These are phyloP conservation scores for Caloboletus inedulis DNA, from an alignment of 1,284 basidiomycete genomes.

Conservation along the genomic window DNA sequence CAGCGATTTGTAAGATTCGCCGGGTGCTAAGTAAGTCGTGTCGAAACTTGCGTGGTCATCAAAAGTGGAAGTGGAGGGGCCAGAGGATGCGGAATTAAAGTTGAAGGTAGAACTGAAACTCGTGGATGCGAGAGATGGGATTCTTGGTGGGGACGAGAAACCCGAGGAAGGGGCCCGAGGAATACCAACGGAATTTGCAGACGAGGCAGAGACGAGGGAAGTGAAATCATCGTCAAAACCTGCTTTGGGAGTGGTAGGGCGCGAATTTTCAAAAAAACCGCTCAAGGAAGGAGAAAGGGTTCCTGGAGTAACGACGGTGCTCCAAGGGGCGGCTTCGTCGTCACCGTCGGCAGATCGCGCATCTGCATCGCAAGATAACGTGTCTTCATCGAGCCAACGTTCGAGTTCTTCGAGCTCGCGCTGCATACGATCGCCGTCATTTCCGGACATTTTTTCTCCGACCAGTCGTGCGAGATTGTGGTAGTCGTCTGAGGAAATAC, in stretches of 20 bases:
- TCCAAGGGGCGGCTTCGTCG: constrained; percentile 22
- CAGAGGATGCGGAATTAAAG: constrained; percentile 20
- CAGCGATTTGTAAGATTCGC: constrained; percentile 44
- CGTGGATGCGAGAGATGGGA: constrained; percentile 11
- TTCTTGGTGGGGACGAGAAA: constrained; percentile 11
- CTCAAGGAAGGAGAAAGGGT: constrained; percentile 28
- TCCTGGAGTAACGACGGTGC: constrained; percentile 28
- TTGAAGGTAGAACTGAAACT: constrained; percentile 27
- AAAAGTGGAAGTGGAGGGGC: constrained; percentile 24
- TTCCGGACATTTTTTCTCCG: constrained; percentile 19
- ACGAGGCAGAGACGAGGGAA: constrained; percentile 61
- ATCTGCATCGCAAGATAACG: constrained; percentile 17
- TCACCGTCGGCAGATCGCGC: constrained; percentile 10
- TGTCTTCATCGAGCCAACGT: constrained; percentile 57
- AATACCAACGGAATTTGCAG: constrained; percentile 10
- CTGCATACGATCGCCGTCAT: constrained; percentile 36
- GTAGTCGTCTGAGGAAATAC: constrained; percentile 19
- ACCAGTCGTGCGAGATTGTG: constrained; percentile 23
- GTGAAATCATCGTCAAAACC: constrained; percentile 79
- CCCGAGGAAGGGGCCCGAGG: constrained; percentile 2
- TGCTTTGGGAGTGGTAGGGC: constrained; percentile 25
- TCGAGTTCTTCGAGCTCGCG: constrained; percentile 57
- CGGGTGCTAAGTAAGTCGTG: constrained; percentile 16
- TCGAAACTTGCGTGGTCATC: constrained; percentile 20
- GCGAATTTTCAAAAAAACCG: constrained; percentile 16